Percentiles rank a stretch among this genome's conserved stretches.
Evolutionary conservation across 768 basidiomycete species (phyloP).

Genomic region (Brasilioporus rufonigricans): DNA sequence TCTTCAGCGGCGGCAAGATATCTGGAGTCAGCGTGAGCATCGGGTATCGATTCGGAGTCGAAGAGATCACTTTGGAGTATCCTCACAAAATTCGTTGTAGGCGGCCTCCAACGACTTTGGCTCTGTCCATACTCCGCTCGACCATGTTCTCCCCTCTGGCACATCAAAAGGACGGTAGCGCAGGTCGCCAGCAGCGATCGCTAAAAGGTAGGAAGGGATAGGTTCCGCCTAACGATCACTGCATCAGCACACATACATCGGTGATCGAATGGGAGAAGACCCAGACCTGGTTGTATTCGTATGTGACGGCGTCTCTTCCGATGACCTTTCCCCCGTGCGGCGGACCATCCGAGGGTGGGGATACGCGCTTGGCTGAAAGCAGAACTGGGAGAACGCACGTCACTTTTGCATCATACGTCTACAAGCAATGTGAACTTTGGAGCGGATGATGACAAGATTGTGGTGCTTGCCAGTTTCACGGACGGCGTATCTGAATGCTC

Average conservation of each 20-base stretch:
- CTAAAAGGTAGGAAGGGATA: constrained; percentile 91
- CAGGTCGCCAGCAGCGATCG: constrained; percentile 85
- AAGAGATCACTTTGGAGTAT: constrained; percentile 62
- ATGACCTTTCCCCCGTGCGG: constrained; percentile 71
- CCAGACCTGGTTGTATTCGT: constrained; percentile 76
- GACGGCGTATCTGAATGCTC: constrained; percentile 68
- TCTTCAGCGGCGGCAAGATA: constrained; percentile 73
- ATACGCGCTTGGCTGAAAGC: constrained; percentile 77
- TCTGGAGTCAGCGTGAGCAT: constrained; percentile 33
- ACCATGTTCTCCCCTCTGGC: constrained; percentile 68
- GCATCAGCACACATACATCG: background rate
- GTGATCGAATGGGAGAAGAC: too few species aligned
- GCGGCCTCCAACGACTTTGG: constrained; percentile 75
- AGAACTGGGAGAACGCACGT: constrained; percentile 80
- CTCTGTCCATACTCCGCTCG: constrained; percentile 87
- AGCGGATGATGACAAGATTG: background rate
- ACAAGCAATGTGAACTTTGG: background rate
- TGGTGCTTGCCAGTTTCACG: constrained; percentile 66
- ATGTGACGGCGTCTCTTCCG: constrained; percentile 71
- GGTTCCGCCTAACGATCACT: constrained; percentile 58
- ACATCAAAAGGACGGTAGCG: constrained; percentile 64
- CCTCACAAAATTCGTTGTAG: constrained; percentile 86
- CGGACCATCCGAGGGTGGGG: constrained; percentile 68
- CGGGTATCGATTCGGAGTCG: background rate
- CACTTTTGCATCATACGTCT: constrained; percentile 87